Percentiles rank a stretch among this genome's conserved stretches.
Evolutionary conservation across 2,329 filamentous ascomycete species (phyloP).

Genomic region (Cladosporium sp.): DNA sequence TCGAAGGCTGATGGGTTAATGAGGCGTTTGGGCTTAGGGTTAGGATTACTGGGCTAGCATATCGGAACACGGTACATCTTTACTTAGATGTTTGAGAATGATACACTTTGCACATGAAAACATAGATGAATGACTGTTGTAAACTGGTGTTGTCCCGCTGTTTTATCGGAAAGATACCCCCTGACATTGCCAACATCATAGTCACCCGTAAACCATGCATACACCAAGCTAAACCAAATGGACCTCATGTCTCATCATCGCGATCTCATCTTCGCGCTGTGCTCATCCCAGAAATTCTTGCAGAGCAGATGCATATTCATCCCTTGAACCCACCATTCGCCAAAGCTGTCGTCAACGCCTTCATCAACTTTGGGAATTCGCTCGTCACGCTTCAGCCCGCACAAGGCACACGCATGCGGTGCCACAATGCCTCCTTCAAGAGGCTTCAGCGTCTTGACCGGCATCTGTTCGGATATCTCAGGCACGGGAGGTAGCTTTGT

Average conservation of each 20-base stretch:
- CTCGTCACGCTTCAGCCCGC: conserved; percentile 84
- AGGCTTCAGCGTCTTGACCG: conserved; percentile 59
- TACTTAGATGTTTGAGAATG: no score
- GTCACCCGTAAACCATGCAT: no score
- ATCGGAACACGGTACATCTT: no score
- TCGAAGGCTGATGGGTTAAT: no score
- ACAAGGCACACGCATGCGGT: conserved; percentile 73
- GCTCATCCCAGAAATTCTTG: conserved; percentile 78
- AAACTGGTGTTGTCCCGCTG: no score
- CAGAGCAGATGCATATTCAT: conserved; percentile 55
- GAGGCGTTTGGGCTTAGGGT: no score
- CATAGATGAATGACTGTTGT: no score
- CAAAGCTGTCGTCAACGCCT: conserved; percentile 82
- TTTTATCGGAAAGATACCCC: no score
- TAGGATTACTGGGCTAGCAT: no score
- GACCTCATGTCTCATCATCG: conserved; percentile 42
- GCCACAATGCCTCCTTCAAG: conserved; percentile 67
- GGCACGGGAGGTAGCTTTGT: conserved; percentile 49
- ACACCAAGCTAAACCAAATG: no score
- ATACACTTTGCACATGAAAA: no score
- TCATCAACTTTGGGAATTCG: conserved; percentile 71
- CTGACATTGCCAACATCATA: no score
- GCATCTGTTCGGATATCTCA: conserved; percentile 66
- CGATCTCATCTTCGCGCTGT: conserved; percentile 66
- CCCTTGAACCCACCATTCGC: conserved; percentile 90